These are phyloP conservation scores for Pyrenophora graminea DNA, from an alignment of 2,329 filamentous ascomycete species.

Conservation along the genomic window DNA sequence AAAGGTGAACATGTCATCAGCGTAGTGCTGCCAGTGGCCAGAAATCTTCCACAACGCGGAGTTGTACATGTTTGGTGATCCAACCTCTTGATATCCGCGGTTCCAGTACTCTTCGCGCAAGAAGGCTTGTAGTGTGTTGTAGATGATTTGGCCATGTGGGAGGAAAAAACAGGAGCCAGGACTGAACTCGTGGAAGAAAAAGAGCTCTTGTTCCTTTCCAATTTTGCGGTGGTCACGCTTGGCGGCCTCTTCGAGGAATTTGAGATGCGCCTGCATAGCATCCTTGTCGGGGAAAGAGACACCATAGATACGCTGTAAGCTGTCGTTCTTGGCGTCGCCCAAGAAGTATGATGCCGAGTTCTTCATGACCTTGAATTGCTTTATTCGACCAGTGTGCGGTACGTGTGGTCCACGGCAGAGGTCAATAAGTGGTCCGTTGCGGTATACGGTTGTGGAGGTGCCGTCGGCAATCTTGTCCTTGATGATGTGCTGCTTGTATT, in stretches of 20 bases:
- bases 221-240: slow-evolving; percentile 95
- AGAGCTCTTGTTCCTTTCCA: slow-evolving; percentile 92
- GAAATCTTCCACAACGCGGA: slow-evolving; percentile 90
- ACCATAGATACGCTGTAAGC: slow-evolving; percentile 93
- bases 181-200: slow-evolving; percentile 94
- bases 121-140: slow-evolving; percentile 83
- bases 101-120: slow-evolving; percentile 88
- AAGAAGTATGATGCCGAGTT: slow-evolving; percentile 88
- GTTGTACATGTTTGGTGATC: slow-evolving; percentile 96
- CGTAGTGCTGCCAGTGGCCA: slow-evolving; percentile 89
- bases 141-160: slow-evolving; percentile 89
- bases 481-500: slow-evolving; percentile 98
- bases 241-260: slow-evolving; percentile 95
- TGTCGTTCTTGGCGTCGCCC: slow-evolving; percentile 90
- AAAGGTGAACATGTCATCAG: slow-evolving; percentile 95
- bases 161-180: slow-evolving; percentile 92
- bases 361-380: slow-evolving; percentile 93
- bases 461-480: slow-evolving; percentile 87
- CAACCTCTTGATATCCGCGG: slow-evolving; percentile 92
- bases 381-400: slow-evolving; percentile 88
- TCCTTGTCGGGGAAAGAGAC: slow-evolving; percentile 98
- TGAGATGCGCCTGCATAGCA: slow-evolving; percentile 87
- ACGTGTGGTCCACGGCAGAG: slow-evolving; percentile 94
- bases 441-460: slow-evolving; percentile 90
- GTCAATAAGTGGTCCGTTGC: slow-evolving; percentile 92